phyloP scores from a whole-genome alignment of 257 asterid genomes.

The Solanum microdontum region DNA sequence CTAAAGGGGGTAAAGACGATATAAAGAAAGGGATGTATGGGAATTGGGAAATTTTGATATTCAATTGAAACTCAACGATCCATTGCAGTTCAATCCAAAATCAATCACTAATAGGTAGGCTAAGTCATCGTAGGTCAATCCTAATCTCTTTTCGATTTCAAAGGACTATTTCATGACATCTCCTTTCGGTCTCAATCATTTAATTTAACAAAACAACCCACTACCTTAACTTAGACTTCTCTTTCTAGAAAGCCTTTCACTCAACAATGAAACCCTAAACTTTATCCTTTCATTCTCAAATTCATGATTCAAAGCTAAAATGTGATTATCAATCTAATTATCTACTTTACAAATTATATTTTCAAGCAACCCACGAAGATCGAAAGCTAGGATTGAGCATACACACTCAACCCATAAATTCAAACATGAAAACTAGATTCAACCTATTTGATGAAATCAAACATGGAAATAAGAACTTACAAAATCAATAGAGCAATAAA shows the following conservation, averaged over 20 bases:
- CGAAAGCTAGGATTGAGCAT: not conserved
- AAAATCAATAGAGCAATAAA: not conserved
- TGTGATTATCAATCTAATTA: not conserved
- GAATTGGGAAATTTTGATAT: not conserved
- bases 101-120: not conserved
- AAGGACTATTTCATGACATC: not conserved
- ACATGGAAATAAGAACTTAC: not conserved
- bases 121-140: not conserved
- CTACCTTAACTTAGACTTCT: not conserved
- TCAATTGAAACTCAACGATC: not conserved
- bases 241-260: not conserved
- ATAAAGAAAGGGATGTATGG: not conserved
- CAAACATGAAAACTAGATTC: not conserved
- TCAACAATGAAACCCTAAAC: not conserved
- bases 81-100: not conserved
- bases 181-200: not conserved
- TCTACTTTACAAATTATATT: not conserved
- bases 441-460: not conserved
- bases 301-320: not conserved
- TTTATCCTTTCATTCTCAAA: no score
- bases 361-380: not conserved
- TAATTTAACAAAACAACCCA: not conserved
- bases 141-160: not conserved
- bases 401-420: not conserved
- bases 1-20: not conserved